Evolutionary conservation across 148 eudicot genomes (phyloP), one percentile per base, ranked within the genome.

Genomic region (Salicornia ramosissima): DNA sequence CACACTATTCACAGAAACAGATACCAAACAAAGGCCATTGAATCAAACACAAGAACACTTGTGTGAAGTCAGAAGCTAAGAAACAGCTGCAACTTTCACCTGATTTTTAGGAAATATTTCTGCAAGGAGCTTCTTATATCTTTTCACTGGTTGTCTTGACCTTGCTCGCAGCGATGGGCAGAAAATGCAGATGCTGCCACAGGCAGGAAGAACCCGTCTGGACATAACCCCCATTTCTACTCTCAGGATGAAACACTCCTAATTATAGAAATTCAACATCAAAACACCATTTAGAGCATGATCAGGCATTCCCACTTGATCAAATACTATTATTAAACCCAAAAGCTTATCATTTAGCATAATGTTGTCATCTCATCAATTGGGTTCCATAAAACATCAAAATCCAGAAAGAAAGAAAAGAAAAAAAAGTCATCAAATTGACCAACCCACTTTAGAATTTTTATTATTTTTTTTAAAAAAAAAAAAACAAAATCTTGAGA

Each of bases 111-210:
- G 97, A 68, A 91, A 88, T 21, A 91, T 91, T 1, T 88, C 88
- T 1, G 86, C 80, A 71, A 91, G 89, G 51, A 91, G 86, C 85
- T 81, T 87, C 86, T 88, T 91, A 79, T 91, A 91, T 62, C 97
- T 84, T 67, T 88, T 88, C 8, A 91, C 95, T 14, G 97, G 97
- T 74, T 91, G 97, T 79, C 97, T 88, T 10, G 97, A 91, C 74
- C 97, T 78, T 19, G 97, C 90, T 63, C 97, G 81, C 81, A 91
- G 53, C 1, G 95, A 75, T 14, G 97, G 97, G 62, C 95, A 91
- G 83, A 85, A 85, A 76, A 83, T 80, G 73, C 97, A 91, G 75
- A 88, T 83, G 74, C 79, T 91, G 49, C 97, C 89, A 81, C 97
- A 91, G 78, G 65, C 88, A 63, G 97, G 97, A 65, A 88, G 69